Conservation (phyloP, 768 basidiomycete species). For the Russula abietina region DNA sequence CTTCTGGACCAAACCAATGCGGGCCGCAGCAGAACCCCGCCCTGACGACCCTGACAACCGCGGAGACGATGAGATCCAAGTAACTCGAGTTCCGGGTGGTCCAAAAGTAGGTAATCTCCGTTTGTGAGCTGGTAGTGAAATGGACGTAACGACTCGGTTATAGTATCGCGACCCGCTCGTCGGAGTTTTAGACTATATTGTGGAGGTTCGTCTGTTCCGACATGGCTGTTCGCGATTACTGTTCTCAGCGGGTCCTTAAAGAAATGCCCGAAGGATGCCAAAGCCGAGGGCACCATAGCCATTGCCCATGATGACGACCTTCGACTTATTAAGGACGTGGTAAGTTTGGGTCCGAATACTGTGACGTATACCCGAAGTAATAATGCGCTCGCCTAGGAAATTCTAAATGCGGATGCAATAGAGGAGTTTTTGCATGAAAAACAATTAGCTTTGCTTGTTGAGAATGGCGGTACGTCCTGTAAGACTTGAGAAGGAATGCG, state of each 20-base stretch:
- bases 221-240: background rate
- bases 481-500: background rate
- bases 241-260: background rate
- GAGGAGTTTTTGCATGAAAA: background rate
- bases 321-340: background rate
- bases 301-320: background rate
- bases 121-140: background rate
- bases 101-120: background rate
- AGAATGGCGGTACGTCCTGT: background rate
- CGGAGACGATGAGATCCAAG: background rate
- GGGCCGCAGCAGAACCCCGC: background rate
- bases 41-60: background rate
- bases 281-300: background rate
- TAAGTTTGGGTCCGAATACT: background rate
- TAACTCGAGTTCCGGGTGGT: background rate
- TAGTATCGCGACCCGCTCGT: background rate
- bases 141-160: background rate
- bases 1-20: background rate
- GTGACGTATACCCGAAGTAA: background rate
- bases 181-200: background rate
- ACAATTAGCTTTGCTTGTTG: background rate
- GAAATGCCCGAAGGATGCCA: background rate
- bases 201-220: background rate
- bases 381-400: background rate
- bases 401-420: background rate